These are phyloP conservation scores for Sordariomycetes sp. DNA, from an alignment of 2,329 filamentous ascomycete genomes.

Conservation along the genomic window DNA sequence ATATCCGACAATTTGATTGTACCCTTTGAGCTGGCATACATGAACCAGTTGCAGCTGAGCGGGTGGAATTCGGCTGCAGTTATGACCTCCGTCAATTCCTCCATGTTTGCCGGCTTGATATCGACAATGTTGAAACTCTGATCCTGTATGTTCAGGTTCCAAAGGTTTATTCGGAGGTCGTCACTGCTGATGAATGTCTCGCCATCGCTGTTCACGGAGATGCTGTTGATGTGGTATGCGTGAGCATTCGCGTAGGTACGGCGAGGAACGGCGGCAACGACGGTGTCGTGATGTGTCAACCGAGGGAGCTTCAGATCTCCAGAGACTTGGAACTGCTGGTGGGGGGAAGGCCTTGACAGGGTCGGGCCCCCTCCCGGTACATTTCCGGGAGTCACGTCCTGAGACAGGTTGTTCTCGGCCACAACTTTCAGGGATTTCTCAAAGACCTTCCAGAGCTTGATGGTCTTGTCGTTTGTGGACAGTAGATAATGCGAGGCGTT, in stretches of 20 bases:
- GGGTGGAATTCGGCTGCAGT: constrained; percentile 97
- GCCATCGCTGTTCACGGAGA: constrained; percentile 98
- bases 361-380: constrained; percentile 60
- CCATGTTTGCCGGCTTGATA: constrained; percentile 99
- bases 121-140: constrained; percentile 99
- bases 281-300: constrained; percentile 95
- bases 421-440: constrained; percentile 99
- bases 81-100: constrained; percentile 97
- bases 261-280: constrained; percentile 89
- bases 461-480: constrained; percentile 98
- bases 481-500: constrained; percentile 97
- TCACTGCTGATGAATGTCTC: constrained; percentile 99
- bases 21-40: constrained; percentile 98
- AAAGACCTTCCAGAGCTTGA: constrained; percentile 99
- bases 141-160: constrained; percentile 98
- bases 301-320: constrained; percentile 85
- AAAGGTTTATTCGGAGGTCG: constrained; percentile 92
- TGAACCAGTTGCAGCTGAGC: constrained; percentile 97
- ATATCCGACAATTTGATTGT: constrained; percentile 98
- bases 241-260: constrained; percentile 97
- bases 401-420: constrained; percentile 95
- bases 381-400: constrained; percentile 72
- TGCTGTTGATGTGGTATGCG: constrained; percentile 99
- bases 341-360: constrained; percentile 47
- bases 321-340: constrained; percentile 64